Conservation (phyloP, 257 asterid species). For the Petrea volubilis region DNA sequence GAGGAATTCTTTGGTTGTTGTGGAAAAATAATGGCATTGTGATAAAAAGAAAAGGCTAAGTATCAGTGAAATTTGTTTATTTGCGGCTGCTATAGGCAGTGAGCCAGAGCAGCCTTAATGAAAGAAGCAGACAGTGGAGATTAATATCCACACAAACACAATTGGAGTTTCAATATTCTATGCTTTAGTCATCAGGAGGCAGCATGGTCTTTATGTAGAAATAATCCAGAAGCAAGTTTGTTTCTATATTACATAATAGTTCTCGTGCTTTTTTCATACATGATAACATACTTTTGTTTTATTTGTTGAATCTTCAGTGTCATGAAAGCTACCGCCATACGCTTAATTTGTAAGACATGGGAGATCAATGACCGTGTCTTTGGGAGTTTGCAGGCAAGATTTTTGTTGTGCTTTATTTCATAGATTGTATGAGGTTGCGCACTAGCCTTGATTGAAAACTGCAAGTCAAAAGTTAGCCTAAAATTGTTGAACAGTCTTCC, state of each 20-base stretch:
- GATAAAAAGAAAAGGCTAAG: not conserved
- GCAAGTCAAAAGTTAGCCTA: not conserved
- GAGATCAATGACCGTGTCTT: constrained; percentile 88
- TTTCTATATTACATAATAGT: not conserved
- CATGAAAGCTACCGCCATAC: constrained; percentile 78
- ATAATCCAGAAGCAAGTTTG: not conserved
- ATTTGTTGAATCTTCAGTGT: constrained; percentile 46
- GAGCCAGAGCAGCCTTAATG: not conserved
- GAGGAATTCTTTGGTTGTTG: not conserved
- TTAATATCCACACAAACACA: constrained; percentile 10
- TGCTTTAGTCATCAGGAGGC: not conserved
- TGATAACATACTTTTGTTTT: constrained; percentile 14
- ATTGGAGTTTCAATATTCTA: not conserved
- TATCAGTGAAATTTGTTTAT: not conserved
- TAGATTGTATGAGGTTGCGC: constrained; percentile 14
- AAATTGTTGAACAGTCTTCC: not conserved
- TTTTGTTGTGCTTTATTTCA: constrained; percentile 16
- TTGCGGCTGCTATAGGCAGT: not conserved
- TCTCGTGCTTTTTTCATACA: constrained; percentile 3
- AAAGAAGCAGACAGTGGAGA: constrained; percentile 1
- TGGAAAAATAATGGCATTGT: too few species aligned
- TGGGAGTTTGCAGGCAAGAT: constrained; percentile 85
- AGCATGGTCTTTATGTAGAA: not conserved
- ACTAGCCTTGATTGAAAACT: constrained; percentile 4
- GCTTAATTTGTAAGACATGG: constrained; percentile 93